Base-by-base conservation (phyloP, 306 rosid genomes). In the Begonia loranthoides region DNA sequence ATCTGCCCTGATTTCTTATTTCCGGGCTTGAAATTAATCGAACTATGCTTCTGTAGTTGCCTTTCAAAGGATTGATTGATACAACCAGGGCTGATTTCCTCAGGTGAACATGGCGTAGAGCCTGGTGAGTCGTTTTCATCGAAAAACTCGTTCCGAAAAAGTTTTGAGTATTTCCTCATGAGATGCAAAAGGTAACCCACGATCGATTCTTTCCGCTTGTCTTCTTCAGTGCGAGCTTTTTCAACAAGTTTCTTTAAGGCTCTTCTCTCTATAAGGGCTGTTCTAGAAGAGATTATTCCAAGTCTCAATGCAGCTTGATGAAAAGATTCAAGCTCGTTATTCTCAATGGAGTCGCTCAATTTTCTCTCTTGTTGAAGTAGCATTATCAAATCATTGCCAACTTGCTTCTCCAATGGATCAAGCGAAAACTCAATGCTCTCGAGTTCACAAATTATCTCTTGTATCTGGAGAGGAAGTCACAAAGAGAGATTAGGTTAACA, bases 51-150 rank as follows among this genome's bases (percentile, higher is more conserved):
- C 52, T 94, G 70, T 51, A 92, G 60, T 47, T 92, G 96, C 47
- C 82, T 71, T 54, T 83, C 94, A 75, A 92, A 82, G 58, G 84
- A 76, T 28, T 83, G 96, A 62, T 67, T 70, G 52, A 73, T 79
- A 65, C 64, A 75, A 55, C 68, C 74, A 11, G 87, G 57, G 50
- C 65, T 73, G 45, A 57, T 39, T 13, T 80, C 87, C 66, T 80
- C 96, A 2, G 99, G 99, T 67, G 99, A 92, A 75, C 99, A 92
- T 49, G 99, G 96, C 13, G 81, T 73, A 55, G 99, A 92, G 63
- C 96, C 94, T 64, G 78, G 99, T 56, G 96, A 92, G 73, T 92
- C 99, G 52, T 70, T 90, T 68, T 92, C 99, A 50, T 92, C 94
- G 4, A 81, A 73, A 71, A 86, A 56, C 70, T 92, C 99, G 17